Percentiles rank a stretch among this genome's conserved stretches.
Evolutionary conservation across 2,329 filamentous ascomycete genomes (phyloP).

Genomic region (Pseudogymnoascus sp.): DNA sequence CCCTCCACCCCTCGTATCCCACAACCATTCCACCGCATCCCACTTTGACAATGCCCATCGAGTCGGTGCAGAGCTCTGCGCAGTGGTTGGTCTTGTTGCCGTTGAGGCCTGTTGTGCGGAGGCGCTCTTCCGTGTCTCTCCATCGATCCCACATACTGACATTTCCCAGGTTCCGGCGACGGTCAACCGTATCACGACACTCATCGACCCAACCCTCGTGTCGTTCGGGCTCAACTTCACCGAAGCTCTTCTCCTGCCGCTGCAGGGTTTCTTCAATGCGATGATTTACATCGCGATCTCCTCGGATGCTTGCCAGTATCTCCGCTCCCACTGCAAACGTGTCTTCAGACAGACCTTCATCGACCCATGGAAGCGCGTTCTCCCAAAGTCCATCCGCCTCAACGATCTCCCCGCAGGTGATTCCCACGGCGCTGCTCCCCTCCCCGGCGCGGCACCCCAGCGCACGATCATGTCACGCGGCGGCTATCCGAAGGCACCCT

Average conservation of each 20-base stretch:
- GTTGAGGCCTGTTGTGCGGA: no score
- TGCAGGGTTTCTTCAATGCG: slow-evolving; percentile 80
- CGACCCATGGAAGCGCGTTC: background rate
- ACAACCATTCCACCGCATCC: background rate
- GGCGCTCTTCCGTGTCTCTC: background rate
- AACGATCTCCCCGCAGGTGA: no score
- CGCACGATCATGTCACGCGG: no score
- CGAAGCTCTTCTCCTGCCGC: slow-evolving; percentile 66
- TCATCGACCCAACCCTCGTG: slow-evolving; percentile 47
- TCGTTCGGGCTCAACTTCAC: slow-evolving; percentile 58
- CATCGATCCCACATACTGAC: slow-evolving; percentile 32
- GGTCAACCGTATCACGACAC: slow-evolving; percentile 66
- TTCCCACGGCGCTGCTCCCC: no score
- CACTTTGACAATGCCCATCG: background rate
- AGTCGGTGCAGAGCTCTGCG: no score
- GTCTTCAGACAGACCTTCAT: background rate
- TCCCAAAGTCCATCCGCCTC: no score
- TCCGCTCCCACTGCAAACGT: background rate
- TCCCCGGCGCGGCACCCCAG: no score
- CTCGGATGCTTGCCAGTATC: background rate
- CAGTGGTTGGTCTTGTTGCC: no score
- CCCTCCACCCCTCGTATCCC: slow-evolving; percentile 37
- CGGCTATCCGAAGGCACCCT: background rate
- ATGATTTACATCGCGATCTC: slow-evolving; percentile 69
- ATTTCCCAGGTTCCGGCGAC: slow-evolving; percentile 54